phyloP scores from a whole-genome alignment of 2,329 filamentous ascomycete species.

The Fusarium hostae region DNA sequence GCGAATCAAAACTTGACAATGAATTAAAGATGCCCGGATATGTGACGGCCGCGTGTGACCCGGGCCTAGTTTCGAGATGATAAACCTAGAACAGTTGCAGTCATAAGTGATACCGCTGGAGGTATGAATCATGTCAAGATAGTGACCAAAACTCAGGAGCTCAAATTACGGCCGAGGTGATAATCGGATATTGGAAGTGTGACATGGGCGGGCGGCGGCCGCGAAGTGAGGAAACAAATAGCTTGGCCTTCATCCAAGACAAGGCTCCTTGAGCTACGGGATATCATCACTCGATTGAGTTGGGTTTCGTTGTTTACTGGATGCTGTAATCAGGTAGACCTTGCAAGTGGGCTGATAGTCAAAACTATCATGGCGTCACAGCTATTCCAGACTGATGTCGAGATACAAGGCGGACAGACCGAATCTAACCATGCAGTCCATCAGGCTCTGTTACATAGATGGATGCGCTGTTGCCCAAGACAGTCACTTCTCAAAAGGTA shows the following conservation, averaged over 20 bases:
- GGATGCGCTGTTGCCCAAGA: constrained; percentile 11
- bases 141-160: constrained; percentile 7
- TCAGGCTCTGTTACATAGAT: constrained; percentile 11
- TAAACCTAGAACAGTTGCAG: constrained; percentile 14
- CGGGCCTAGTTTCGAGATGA: constrained; percentile 35
- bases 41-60: constrained; percentile 31
- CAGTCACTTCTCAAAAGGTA: background rate
- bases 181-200: constrained; percentile 11
- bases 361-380: background rate
- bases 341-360: constrained; percentile 21
- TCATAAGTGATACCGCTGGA: constrained; percentile 7
- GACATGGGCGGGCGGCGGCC: background rate
- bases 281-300: background rate
- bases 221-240: background rate
- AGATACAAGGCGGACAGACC: constrained; percentile 22
- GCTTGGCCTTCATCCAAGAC: background rate
- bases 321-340: constrained; percentile 15
- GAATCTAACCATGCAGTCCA: constrained; percentile 17
- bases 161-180: constrained; percentile 24
- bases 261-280: constrained; percentile 7
- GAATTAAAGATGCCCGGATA: constrained; percentile 13
- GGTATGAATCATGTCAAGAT: constrained; percentile 18
- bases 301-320: background rate
- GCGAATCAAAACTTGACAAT: constrained; percentile 33
- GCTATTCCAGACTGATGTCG: constrained; percentile 1